Base-by-base conservation (phyloP, 2,329 filamentous ascomycete genomes). In the Talaromyces sp. region DNA sequence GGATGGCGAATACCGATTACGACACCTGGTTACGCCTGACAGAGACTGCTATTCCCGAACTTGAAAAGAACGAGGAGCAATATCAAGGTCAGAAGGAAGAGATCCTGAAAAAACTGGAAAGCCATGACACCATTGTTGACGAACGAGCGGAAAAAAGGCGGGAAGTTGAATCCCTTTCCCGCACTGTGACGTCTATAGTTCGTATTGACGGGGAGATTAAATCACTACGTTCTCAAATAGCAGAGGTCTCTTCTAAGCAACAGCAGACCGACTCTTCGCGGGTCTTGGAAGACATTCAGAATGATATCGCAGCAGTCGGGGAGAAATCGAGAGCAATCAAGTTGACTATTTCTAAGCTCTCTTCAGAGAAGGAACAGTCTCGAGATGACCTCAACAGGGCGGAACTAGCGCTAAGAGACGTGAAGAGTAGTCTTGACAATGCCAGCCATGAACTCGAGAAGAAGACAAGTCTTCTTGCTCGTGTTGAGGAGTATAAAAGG, bases 261-360 rank as follows among this genome's bases (percentile, higher is more conserved):
- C 85, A 88, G 66, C 83, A 86, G 13, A 79, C 81, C 25, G 82
- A 83, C 11, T 72, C 80, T 9, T 82, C 84, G 13, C 84, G 89
- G 61, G 89, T 89, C 31, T 81, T 91, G 6, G 89, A 96, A 56
- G 89, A 94, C 63, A 91, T 97, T 55, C 89, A 94, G 65, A 86
- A 89, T 55, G 84, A 91, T 50, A 84, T 91, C 61, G 84, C 84
- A 50, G 75, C 77, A 17, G 80, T 87, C 57, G 82, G 82, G 19
- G 89, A 91, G 60, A 84, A 89, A 67, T 81, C 85, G 63, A 84
- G 87, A 56, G 75, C 76, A 21, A 75, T 85, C 28, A 91, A 89
- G 68, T 78, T 78, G 41, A 81, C 79, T 43, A 80, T 93, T 11
- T 74, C 81, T 6, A 89, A 88, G 65, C 74, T 95, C 33, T 83